Base-by-base conservation (phyloP, 305 asterid genomes). In the Plantago coronopus region DNA sequence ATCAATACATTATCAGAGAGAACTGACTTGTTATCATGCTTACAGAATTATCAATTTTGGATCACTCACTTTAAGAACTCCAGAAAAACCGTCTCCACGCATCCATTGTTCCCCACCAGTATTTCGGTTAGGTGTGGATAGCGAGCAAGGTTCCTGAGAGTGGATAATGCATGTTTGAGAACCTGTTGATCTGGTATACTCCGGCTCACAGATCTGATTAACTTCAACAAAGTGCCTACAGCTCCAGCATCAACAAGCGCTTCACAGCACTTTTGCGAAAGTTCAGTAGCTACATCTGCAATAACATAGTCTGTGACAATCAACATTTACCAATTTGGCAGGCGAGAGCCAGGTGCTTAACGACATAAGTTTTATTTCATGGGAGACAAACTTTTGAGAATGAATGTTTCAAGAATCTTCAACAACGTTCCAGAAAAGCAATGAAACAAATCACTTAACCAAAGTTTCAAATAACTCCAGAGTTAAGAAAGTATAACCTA, bases 131-230 rank as follows among this genome's bases (percentile, higher is more conserved):
- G 81, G 67, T 79, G 84, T 43, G 96, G 95, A 70, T 82, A 84
- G 27, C 87, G 85, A 27, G 99, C 81, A 53, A 94, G 95, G 69
- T 89, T 94, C 81, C 91, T 72, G 19, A 94, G 93, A 66, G 97
- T 94, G 22, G 95, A 85, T 44, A 94, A 79, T 44, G 94, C 87
- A 63, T 86, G 95, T 72, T 87, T 94, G 9, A 90, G 80, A 63
- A 94, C 79, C 79, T 90, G 91, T 48, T 94, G 99, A 76, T 94
- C 99, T 1, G 99, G 97, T 67, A 87, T 78, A 76, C 99, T 94
- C 34, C 96, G 79, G 80, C 97, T 94, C 20, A 94, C 83, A 17
- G 99, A 94, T 49, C 81, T 80, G 56, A 94, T 79, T 62, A 82
- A 66, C 77, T 79, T 82, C 66, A 85, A 76, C 72, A 94, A 71